Evolutionary conservation across 2,329 filamentous ascomycete species (phyloP).

Genomic region (Rhynchosporium agropyri): DNA sequence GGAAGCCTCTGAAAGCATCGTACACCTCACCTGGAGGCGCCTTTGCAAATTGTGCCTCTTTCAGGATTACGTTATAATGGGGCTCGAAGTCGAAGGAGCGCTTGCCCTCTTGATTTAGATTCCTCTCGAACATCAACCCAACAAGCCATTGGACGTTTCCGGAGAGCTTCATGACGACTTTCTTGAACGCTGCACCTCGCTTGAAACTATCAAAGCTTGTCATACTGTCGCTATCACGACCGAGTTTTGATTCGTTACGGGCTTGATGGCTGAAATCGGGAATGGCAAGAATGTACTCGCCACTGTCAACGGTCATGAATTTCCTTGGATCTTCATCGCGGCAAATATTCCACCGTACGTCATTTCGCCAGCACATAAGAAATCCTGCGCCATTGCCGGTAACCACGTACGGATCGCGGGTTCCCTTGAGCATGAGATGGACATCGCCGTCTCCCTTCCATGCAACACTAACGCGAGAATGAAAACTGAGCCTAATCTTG

Average conservation of each 20-base stretch:
- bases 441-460: constrained; percentile 98
- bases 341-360: constrained; percentile 85
- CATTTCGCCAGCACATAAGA: constrained; percentile 97
- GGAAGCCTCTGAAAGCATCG: constrained; percentile 95
- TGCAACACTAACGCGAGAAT: constrained; percentile 83
- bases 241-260: constrained; percentile 52
- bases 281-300: constrained; percentile 91
- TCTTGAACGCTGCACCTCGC: constrained; percentile 87
- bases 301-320: constrained; percentile 95
- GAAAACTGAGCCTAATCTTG: constrained; percentile 92
- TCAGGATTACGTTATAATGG: constrained; percentile 89
- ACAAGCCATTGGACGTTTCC: constrained; percentile 93
- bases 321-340: constrained; percentile 84
- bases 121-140: constrained; percentile 89
- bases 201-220: constrained; percentile 61
- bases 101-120: constrained; percentile 64
- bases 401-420: constrained; percentile 89
- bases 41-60: constrained; percentile 75
- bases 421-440: constrained; percentile 87
- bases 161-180: constrained; percentile 97
- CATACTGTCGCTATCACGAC: constrained; percentile 61
- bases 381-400: constrained; percentile 93
- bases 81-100: constrained; percentile 88
- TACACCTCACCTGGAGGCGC: constrained; percentile 62
- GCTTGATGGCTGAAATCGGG: constrained; percentile 92